These are phyloP conservation scores for Cercophora newfieldiana DNA, from an alignment of 495 filamentous ascomycete genomes.

Conservation along the genomic window DNA sequence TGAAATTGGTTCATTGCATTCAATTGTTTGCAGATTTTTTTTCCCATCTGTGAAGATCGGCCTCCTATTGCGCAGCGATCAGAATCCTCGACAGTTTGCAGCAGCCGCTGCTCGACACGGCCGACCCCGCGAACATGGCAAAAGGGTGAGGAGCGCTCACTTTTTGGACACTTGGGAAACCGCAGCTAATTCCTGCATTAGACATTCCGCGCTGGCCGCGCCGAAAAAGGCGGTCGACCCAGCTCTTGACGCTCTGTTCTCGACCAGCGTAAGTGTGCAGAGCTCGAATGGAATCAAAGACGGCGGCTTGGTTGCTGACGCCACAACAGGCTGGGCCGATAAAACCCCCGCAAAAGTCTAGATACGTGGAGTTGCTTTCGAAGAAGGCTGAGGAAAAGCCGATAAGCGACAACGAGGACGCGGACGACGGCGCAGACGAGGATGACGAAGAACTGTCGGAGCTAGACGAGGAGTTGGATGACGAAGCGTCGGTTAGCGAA, in stretches of 20 bases:
- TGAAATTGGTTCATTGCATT: neutral
- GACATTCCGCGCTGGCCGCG: constrained; percentile 37
- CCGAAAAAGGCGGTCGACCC: constrained; percentile 66
- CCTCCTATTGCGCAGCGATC: neutral
- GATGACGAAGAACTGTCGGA: neutral
- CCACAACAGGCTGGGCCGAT: constrained; percentile 64
- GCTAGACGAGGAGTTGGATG: constrained; percentile 23
- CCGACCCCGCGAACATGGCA: constrained; percentile 21
- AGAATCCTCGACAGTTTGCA: neutral
- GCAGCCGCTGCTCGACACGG: neutral
- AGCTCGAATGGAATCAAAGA: constrained; percentile 19
- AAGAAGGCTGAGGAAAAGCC: constrained; percentile 7
- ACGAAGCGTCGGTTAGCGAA: neutral
- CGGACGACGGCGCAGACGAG: constrained; percentile 36
- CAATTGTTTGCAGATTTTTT: neutral
- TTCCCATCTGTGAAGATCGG: neutral
- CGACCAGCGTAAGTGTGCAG: constrained; percentile 74
- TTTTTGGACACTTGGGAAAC: neutral
- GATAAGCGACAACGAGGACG: constrained; percentile 24
- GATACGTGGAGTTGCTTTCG: constrained; percentile 44
- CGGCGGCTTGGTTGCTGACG: constrained; percentile 23
- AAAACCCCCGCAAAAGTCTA: constrained; percentile 54
- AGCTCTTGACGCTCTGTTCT: constrained; percentile 74
- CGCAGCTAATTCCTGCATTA: constrained; percentile 17
- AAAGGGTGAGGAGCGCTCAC: constrained; percentile 24